phyloP scores from a whole-genome alignment of 2,329 filamentous ascomycete genomes.

The Trichophyton benhamiae region DNA sequence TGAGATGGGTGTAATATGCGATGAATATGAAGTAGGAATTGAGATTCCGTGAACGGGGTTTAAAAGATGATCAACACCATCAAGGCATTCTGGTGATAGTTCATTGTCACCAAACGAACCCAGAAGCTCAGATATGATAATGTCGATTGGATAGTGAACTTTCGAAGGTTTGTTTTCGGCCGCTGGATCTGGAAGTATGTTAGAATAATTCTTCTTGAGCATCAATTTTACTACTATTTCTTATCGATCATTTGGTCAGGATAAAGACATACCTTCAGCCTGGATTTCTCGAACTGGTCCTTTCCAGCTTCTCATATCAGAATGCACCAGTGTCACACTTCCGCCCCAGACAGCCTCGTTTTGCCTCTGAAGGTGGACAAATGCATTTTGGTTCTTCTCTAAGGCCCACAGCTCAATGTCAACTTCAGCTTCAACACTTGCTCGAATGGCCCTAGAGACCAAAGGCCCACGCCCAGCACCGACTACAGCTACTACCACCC shows the following conservation, averaged over 20 bases:
- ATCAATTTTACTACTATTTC: not conserved
- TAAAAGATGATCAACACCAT: slow-evolving; percentile 89
- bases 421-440: slow-evolving; percentile 63
- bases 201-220: not conserved
- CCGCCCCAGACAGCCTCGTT: slow-evolving; percentile 72
- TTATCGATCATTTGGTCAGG: not conserved
- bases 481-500: slow-evolving; percentile 78
- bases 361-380: slow-evolving; percentile 77
- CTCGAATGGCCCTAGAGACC: slow-evolving; percentile 73
- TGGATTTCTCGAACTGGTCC: slow-evolving; percentile 44
- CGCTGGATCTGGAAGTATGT: slow-evolving; percentile 24
- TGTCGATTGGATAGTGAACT: slow-evolving; percentile 51
- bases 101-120: slow-evolving; percentile 95
- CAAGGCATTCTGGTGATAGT: slow-evolving; percentile 87
- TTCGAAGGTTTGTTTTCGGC: slow-evolving; percentile 11
- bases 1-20: slow-evolving; percentile 82
- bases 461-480: slow-evolving; percentile 87
- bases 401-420: slow-evolving; percentile 79
- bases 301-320: slow-evolving; percentile 94
- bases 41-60: slow-evolving; percentile 71
- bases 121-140: slow-evolving; percentile 83
- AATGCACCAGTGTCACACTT: slow-evolving; percentile 77
- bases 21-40: slow-evolving; percentile 86
- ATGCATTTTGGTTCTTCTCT: slow-evolving; percentile 97
- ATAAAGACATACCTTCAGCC: not conserved